Percentiles rank a stretch among this genome's conserved stretches.
Conservation (phyloP, 345 rosid genomes). For the Eucalyptus urophylla region DNA sequence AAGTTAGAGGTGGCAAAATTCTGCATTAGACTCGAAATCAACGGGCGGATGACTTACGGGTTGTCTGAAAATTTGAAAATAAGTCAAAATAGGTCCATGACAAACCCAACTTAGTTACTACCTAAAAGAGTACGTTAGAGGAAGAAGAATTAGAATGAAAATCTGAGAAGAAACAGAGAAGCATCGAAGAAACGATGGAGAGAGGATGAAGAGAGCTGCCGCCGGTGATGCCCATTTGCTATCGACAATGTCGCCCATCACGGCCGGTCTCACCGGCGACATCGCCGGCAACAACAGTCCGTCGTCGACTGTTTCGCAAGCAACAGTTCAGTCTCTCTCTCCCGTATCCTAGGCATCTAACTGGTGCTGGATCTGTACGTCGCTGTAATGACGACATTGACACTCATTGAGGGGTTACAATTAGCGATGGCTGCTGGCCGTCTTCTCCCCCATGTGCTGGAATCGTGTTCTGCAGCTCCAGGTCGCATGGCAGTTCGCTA, state of each 20-base stretch:
- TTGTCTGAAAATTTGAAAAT: not conserved
- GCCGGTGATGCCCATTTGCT: not conserved
- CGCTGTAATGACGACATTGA: not conserved
- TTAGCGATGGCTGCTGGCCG: not conserved
- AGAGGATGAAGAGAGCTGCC: not conserved
- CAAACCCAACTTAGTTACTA: not conserved
- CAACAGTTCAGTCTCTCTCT: not conserved
- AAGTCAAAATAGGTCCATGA: not conserved
- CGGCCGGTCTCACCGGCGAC: not conserved
- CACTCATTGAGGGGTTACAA: not conserved
- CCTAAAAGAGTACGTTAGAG: not conserved
- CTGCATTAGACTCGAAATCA: not conserved
- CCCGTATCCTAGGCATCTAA: not conserved
- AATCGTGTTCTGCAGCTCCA: not conserved
- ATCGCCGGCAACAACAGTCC: not conserved
- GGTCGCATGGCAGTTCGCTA: not conserved
- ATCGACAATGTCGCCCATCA: not conserved
- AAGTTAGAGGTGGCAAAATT: rapidly evolving
- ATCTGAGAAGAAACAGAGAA: not conserved
- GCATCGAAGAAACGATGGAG: not conserved
- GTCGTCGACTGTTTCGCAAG: not conserved
- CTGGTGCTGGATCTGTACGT: not conserved
- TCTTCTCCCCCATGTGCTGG: not conserved
- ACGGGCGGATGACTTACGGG: not conserved
- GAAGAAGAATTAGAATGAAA: not conserved